phyloP scores from a whole-genome alignment of 345 rosid species.

The Aegle marmelos region DNA sequence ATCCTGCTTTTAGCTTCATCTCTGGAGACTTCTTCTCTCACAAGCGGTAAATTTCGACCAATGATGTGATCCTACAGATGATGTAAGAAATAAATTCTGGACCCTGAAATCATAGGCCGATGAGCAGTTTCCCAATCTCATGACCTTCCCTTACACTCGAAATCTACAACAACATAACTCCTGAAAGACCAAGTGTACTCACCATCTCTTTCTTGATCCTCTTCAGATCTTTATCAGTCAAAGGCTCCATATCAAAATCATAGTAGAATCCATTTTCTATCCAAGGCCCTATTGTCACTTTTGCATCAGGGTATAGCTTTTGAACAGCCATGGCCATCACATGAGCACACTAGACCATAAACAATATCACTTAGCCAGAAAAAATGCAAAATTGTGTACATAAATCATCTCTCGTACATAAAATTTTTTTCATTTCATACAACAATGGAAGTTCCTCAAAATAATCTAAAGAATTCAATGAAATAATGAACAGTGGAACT shows the following conservation, averaged over 20 bases:
- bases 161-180: background rate
- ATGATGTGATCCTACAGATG: slow-evolving; percentile 89
- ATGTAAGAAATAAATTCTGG: slow-evolving; percentile 41
- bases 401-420: background rate
- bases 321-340: slow-evolving; percentile 99
- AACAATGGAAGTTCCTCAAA: background rate
- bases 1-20: slow-evolving; percentile 84
- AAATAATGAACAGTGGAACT: too few species aligned
- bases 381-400: background rate
- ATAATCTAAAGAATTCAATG: background rate
- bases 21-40: slow-evolving; percentile 82
- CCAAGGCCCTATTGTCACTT: slow-evolving; percentile 98
- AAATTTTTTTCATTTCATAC: background rate
- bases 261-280: slow-evolving; percentile 91
- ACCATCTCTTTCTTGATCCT: slow-evolving; percentile 97
- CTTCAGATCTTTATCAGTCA: slow-evolving; percentile 86
- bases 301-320: slow-evolving; percentile 80
- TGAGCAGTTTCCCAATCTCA: slow-evolving; percentile 23
- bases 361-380: background rate
- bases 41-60: slow-evolving; percentile 74
- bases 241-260: slow-evolving; percentile 89
- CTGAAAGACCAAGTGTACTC: slow-evolving; percentile 29
- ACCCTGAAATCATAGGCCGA: slow-evolving; percentile 46
- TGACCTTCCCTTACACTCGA: background rate
- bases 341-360: slow-evolving; percentile 75